Evolutionary conservation across 2,329 filamentous ascomycete species (phyloP).

Genomic region (Fusarium sp.): DNA sequence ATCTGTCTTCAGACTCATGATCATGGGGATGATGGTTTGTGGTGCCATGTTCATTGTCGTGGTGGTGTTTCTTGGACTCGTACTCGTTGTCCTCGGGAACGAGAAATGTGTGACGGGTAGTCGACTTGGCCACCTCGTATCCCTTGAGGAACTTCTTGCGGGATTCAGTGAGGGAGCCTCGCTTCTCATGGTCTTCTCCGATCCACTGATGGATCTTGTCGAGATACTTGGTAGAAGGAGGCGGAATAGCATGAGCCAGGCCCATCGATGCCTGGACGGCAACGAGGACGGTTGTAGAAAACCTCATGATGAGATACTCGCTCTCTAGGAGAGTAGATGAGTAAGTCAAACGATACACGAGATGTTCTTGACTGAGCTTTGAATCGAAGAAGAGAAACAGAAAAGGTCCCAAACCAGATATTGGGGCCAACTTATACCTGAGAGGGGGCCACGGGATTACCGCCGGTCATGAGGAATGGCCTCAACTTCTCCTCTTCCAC

Average conservation of each 20-base stretch:
- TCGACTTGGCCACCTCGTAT: neutral
- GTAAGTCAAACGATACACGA: neutral
- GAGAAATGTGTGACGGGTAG: neutral
- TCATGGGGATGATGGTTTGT: neutral
- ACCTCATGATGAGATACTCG: constrained; percentile 12
- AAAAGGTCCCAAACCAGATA: neutral
- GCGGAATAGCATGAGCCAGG: neutral
- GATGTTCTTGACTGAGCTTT: neutral
- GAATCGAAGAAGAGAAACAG: neutral
- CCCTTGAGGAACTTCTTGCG: neutral
- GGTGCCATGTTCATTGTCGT: neutral
- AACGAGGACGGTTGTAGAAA: constrained; percentile 2
- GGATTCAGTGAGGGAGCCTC: neutral
- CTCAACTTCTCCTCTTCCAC: neutral
- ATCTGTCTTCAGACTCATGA: neutral
- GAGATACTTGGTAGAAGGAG: neutral
- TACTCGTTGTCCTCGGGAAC: neutral
- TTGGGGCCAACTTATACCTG: constrained; percentile 1
- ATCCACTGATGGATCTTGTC: neutral
- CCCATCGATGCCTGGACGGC: constrained; percentile 24
- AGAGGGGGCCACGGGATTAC: neutral
- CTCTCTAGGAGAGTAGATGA: neutral
- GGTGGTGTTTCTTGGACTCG: neutral
- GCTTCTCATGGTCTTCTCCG: neutral
- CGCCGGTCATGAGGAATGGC: too few species aligned